Evolutionary conservation across 192 early-diverging fungal species (phyloP), one percentile per base, ranked within the genome.

Genomic region (Rhizoclosmatium globosum): DNA sequence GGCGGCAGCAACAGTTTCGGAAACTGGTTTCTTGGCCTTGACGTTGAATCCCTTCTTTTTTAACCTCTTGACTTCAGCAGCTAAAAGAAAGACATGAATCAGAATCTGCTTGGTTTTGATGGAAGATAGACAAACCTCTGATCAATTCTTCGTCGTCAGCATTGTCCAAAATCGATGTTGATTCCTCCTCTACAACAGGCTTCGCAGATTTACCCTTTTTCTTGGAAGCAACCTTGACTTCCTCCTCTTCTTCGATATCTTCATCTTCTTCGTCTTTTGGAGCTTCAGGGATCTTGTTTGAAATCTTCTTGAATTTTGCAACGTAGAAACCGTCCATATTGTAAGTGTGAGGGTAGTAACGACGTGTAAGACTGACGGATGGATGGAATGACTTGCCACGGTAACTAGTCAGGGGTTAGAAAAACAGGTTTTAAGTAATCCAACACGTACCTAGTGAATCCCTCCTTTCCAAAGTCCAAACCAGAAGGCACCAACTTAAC

Each of bases 311-410:
- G 83, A 99, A 92, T 78, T 99, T 99, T 59, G 98, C 95, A 13
- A 99, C 96, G 86, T 90, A 99, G 91, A 99, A 99, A 47, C 98
- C 98, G 82, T 99, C 98, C 98, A 99, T 98, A 82, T 99, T 99
- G 83, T 98, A 94, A 41, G 96, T 91, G 79, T 99, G 98, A 47
- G 98, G 96, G 83, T 98, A 99, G 85, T 94, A 98, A 48, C 98
- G 89, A 64, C 94, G 87, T 2, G 96, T 95, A 73, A 96, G 82
- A 19, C 86, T 85, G 68, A 99, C 68, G 39, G 93, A 92, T 15
- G 89, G 90, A 79, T 97, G 94, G 91, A 98, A 99, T 4, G 75
- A 77, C 68, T 95, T 93, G 50, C 96, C 98, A 46, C 95, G 91
- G 87, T 92, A 99, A 60, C 92, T 91, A 50, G 83, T 80, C 48